Evolutionary conservation across 257 asterid genomes (phyloP).

Genomic region (Knoxia roxburghii): DNA sequence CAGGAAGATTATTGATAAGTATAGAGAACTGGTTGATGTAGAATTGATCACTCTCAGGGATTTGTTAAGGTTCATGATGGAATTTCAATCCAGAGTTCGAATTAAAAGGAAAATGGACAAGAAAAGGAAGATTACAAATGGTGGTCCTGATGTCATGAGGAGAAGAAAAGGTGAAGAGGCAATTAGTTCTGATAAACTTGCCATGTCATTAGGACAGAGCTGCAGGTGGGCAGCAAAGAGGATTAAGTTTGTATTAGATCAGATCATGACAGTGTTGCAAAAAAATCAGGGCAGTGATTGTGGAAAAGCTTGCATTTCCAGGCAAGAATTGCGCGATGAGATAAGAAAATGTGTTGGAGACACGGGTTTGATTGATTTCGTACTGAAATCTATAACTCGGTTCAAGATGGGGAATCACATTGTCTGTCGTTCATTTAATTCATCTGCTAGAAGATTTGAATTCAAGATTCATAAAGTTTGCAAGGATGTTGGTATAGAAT

Average conservation of each 20-base stretch:
- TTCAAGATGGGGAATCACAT: conserved; percentile 42
- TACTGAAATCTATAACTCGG: conserved; percentile 63
- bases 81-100: conserved; percentile 25
- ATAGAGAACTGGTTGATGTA: conserved; percentile 37
- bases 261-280: conserved; percentile 47
- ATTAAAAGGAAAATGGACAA: conserved; percentile 5
- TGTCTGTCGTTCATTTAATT: conserved; percentile 46
- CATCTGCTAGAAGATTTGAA: conserved; percentile 39
- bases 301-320: conserved; percentile 33
- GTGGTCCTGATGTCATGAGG: not conserved
- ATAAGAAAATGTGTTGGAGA: conserved; percentile 65
- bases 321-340: conserved; percentile 65
- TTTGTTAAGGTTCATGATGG: conserved; percentile 50
- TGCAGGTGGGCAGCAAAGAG: conserved; percentile 72
- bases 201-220: conserved; percentile 39
- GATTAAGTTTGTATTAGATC: conserved; percentile 42
- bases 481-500: conserved; percentile 3
- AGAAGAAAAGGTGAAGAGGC: conserved; percentile 14
- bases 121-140: not conserved
- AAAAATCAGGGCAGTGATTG: conserved; percentile 26
- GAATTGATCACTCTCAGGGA: conserved; percentile 51
- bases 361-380: conserved; percentile 85
- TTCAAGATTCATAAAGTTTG: conserved; percentile 36
- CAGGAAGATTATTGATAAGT: conserved; percentile 32
- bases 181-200: conserved; percentile 33